A percentile compares a stretch with the other conserved stretches of the same genome.
Conservation (phyloP, 805 yeast species). For the Hanseniaspora jakobsenii region DNA sequence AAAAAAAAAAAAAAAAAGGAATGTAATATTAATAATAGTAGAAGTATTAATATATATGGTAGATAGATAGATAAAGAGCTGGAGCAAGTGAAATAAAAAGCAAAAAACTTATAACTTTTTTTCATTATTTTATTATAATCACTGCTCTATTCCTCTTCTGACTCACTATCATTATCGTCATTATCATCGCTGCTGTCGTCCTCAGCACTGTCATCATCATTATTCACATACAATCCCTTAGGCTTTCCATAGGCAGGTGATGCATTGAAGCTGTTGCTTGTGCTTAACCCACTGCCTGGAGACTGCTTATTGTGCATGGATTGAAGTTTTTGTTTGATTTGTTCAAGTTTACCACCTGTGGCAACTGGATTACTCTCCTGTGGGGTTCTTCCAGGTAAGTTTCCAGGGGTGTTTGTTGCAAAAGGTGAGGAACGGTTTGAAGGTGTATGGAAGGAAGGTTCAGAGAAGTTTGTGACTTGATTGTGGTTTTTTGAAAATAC, state of each 20-base stretch:
- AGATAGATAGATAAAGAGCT: too few species aligned
- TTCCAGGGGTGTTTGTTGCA: constrained; percentile 1
- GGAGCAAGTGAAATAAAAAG: too few species aligned
- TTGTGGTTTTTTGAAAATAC: constrained; percentile 16
- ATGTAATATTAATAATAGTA: too few species aligned
- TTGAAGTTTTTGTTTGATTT: constrained; percentile 61
- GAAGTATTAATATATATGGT: too few species aligned
- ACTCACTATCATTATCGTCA: constrained; percentile 51
- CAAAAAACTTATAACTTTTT: too few species aligned
- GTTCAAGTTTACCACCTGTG: constrained; percentile 44
- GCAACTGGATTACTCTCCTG: constrained; percentile 14
- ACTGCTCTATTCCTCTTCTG: constrained; percentile 52
- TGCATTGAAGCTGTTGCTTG: constrained; percentile 26
- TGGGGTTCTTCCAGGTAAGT: constrained; percentile 10
- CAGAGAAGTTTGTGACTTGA: constrained; percentile 16
- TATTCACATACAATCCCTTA: constrained; percentile 20
- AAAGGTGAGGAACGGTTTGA: constrained; percentile 8
- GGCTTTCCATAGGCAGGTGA: constrained; percentile 16
- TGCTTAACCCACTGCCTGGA: constrained; percentile 23
- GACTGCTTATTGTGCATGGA: constrained; percentile 50
- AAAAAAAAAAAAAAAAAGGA: too few species aligned
- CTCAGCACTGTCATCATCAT: constrained; percentile 17
- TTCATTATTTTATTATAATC: too few species aligned
- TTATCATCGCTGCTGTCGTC: constrained; percentile 26
- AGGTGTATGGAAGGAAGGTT: constrained; percentile 6